A percentile compares a stretch with the other conserved stretches of the same genome.
phyloP scores from a whole-genome alignment of 495 filamentous ascomycete species.

The Hypoxylon perforatum region DNA sequence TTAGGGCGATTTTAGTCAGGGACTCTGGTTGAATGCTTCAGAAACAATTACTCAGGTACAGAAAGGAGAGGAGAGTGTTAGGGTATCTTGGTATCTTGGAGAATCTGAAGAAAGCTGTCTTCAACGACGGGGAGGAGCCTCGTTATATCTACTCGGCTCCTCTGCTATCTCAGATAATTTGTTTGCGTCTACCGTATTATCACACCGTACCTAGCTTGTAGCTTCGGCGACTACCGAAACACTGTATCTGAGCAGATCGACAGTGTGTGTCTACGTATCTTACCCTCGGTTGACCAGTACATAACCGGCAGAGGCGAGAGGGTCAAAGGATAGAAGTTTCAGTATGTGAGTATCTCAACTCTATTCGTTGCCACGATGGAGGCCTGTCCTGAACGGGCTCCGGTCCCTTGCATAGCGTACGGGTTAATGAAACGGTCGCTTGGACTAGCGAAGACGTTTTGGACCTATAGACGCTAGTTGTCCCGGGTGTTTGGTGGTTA shows the following conservation, averaged over 20 bases:
- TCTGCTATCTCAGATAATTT: too few species aligned
- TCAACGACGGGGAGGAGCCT: slow-evolving; percentile 27
- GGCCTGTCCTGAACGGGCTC: slow-evolving; percentile 4
- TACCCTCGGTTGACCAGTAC: slow-evolving; percentile 23
- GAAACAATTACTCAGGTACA: slow-evolving; percentile 12
- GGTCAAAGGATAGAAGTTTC: slow-evolving; percentile 16
- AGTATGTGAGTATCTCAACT: slow-evolving; percentile 7
- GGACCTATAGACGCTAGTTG: slow-evolving; percentile 26
- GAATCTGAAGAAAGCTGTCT: slow-evolving; percentile 18
- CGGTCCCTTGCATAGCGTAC: slow-evolving; percentile 40
- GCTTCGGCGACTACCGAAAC: slow-evolving; percentile 21
- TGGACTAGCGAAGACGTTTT: slow-evolving; percentile 24
- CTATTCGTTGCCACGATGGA: slow-evolving; percentile 33
- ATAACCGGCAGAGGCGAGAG: slow-evolving; percentile 15
- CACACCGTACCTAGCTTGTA: slow-evolving; percentile 10
- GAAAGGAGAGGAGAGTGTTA: slow-evolving; percentile 11
- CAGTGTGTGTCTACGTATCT: slow-evolving; percentile 20
- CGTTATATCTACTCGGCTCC: slow-evolving; percentile 39
- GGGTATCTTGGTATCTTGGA: slow-evolving; percentile 30
- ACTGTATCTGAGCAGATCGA: slow-evolving; percentile 11
- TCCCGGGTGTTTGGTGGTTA: slow-evolving; percentile 16
- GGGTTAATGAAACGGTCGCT: slow-evolving; percentile 36
- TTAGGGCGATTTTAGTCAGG: neutral
- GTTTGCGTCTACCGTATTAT: slow-evolving; percentile 23
- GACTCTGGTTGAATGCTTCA: neutral